Conservation (phyloP, 2,329 filamentous ascomycete species). For the Didymella keratinophila region DNA sequence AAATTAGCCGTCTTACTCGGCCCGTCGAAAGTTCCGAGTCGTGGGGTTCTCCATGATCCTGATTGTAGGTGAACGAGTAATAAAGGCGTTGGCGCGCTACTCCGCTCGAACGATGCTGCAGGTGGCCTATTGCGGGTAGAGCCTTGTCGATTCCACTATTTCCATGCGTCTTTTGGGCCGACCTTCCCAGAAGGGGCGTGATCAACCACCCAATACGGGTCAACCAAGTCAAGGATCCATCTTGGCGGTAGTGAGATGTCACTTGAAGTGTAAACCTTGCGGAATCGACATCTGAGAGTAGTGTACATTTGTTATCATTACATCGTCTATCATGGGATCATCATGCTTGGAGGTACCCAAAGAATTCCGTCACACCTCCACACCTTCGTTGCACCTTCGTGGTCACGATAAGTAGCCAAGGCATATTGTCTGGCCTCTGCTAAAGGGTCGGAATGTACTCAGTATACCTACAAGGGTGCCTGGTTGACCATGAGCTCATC, state of each 20-base stretch:
- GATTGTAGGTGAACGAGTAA: not conserved
- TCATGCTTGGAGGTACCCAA: too few relatives aligned
- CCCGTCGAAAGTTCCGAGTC: not conserved
- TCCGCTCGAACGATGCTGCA: not conserved
- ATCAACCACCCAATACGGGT: not conserved
- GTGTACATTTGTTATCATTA: too few relatives aligned
- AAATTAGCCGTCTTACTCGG: not conserved
- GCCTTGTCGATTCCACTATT: not conserved
- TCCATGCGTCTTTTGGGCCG: not conserved
- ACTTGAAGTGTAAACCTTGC: too few relatives aligned
- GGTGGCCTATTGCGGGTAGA: not conserved
- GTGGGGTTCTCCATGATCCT: not conserved
- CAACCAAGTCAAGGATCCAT: not conserved
- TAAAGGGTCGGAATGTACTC: too few relatives aligned
- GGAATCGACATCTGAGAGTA: too few relatives aligned
- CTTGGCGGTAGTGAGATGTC: not conserved
- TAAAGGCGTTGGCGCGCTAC: not conserved
- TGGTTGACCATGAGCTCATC: too few relatives aligned
- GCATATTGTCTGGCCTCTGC: too few relatives aligned
- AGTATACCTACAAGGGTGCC: too few relatives aligned
- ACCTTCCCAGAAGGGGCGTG: not conserved
- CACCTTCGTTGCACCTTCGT: not conserved
- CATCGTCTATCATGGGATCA: too few relatives aligned
- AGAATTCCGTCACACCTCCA: too few relatives aligned
- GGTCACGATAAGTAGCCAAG: too few relatives aligned